Evolutionary conservation across 2,329 filamentous ascomycete genomes (phyloP), one percentile per base, ranked within the genome.

Genomic region (Paraconiothyrium sp.): DNA sequence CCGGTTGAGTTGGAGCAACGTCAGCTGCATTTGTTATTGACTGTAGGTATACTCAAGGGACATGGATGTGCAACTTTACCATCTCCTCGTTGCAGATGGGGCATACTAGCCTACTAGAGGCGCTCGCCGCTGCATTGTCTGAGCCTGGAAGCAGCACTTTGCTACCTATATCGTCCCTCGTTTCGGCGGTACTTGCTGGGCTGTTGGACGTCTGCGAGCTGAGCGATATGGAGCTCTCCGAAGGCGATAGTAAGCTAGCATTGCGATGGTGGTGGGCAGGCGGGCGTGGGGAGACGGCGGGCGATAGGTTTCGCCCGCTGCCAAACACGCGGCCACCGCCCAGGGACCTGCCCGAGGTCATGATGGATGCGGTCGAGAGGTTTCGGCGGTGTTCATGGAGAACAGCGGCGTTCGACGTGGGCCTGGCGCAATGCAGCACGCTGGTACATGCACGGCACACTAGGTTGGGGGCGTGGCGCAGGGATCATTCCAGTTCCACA

Each of bases 81-180:
- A 99, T 99, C 79, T 97, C 94, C 81, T 98, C 96, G 70, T 90
- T 93, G 80, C 95, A 99, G 76, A 99, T 99, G n/a, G 95, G 95
- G 78, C 95, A 99, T 58, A 94, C 88, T 61, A 99, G 88, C 78
- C 87, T 87, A 67, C 87, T 87, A 68, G 86, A 87, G 58, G 88
- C 82, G 56, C 88, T 85, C 65, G 85, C 84, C 63, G 83, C 85
- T 56, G 85, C 82, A 71, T 83, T 80, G 44, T 84, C 83, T 64
- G 84, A 83, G 80, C 86, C 85, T 46, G 87, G 86, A 54, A 95
- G 81, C 58, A 91, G 93, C 71, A 97, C 90, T 73, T 92, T 91
- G 58, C 93, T 92, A 41, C 88, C 87, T 57, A 97, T 86, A 74
- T 97, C 93, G 75, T 94, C 92, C 9, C 72, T 58, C 13, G 86